phyloP scores from a whole-genome alignment of 345 rosid species.

The Eucalyptus cladocalyx region DNA sequence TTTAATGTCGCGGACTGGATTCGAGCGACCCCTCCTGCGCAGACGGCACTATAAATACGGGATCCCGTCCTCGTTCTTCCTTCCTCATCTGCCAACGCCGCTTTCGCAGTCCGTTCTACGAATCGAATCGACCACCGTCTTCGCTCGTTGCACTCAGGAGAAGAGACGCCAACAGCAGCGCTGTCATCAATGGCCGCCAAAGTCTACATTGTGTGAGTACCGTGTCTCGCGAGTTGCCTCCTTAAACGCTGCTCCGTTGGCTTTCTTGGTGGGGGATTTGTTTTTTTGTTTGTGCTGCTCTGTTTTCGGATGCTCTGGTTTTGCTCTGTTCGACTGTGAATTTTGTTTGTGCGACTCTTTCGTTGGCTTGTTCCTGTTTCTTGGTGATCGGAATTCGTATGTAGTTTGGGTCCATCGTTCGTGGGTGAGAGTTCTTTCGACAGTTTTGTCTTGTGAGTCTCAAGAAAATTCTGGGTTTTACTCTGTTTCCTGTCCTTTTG shows the following conservation, averaged over 20 bases:
- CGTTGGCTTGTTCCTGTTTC: not conserved
- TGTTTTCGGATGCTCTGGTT: not conserved
- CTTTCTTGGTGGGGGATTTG: not conserved
- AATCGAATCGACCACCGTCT: not conserved
- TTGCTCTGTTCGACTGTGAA: not conserved
- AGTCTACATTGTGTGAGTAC: conserved; percentile 48
- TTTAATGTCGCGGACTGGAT: not conserved
- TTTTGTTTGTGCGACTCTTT: not conserved
- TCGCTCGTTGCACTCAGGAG: not conserved
- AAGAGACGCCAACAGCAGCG: not conserved
- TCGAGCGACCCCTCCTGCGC: not conserved
- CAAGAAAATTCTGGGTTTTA: not conserved
- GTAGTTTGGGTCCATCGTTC: not conserved
- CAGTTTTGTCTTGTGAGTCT: not conserved
- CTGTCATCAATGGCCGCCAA: conserved; percentile 36
- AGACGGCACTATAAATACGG: not conserved
- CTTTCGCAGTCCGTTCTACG: not conserved
- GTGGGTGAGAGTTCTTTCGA: not conserved
- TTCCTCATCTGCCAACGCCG: not conserved
- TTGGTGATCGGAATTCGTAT: not conserved
- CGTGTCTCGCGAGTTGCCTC: not conserved
- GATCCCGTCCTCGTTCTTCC: not conserved
- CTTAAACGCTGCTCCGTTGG: not conserved
- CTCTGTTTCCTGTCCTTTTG: not conserved
- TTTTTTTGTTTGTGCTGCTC: not conserved